These are phyloP conservation scores for Puccinia coronata DNA, from an alignment of 1,284 basidiomycete species.

Conservation along the genomic window DNA sequence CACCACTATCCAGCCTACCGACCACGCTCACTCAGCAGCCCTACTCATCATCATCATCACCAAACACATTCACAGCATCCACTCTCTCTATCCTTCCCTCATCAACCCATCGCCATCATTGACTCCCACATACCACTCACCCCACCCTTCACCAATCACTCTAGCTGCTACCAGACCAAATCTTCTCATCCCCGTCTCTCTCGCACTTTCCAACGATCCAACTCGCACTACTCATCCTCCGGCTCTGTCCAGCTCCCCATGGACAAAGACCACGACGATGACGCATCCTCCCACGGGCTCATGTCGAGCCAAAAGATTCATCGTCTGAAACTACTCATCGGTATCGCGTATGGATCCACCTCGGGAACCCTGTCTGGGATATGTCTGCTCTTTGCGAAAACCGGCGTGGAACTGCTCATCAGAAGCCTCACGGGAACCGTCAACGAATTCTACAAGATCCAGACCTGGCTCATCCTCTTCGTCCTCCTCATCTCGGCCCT, in stretches of 20 bases:
- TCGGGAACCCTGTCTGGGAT: slow-evolving; percentile 91
- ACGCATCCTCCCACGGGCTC: slow-evolving; percentile 52
- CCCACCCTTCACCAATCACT: background rate
- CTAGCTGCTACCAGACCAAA: no score
- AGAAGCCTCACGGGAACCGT: slow-evolving; percentile 71
- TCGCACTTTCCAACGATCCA: background rate
- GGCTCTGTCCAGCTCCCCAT: slow-evolving; percentile 50
- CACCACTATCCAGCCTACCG: slow-evolving; percentile 25
- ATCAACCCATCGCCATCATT: slow-evolving; percentile 22
- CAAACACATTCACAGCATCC: no score
- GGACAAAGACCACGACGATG: slow-evolving; percentile 36
- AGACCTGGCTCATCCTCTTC: slow-evolving; percentile 75
- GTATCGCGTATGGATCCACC: slow-evolving; percentile 82
- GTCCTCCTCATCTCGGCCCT: slow-evolving; percentile 70
- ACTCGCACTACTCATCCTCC: slow-evolving; percentile 59
- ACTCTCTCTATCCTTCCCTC: slow-evolving; percentile 15
- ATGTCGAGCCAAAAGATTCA: slow-evolving; percentile 5
- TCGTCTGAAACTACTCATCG: slow-evolving; percentile 69
- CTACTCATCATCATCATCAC: slow-evolving; percentile 8
- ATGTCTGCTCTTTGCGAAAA: slow-evolving; percentile 91
- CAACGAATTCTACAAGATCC: slow-evolving; percentile 85
- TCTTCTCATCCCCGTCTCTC: background rate
- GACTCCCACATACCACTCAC: slow-evolving; percentile 5
- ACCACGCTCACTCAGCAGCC: slow-evolving; percentile 1
- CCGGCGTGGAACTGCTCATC: slow-evolving; percentile 84